A percentile compares a stretch with the other conserved stretches of the same genome.
These are phyloP conservation scores for Fusarium sp. DNA, from an alignment of 2,329 filamentous ascomycete species.

Conservation along the genomic window DNA sequence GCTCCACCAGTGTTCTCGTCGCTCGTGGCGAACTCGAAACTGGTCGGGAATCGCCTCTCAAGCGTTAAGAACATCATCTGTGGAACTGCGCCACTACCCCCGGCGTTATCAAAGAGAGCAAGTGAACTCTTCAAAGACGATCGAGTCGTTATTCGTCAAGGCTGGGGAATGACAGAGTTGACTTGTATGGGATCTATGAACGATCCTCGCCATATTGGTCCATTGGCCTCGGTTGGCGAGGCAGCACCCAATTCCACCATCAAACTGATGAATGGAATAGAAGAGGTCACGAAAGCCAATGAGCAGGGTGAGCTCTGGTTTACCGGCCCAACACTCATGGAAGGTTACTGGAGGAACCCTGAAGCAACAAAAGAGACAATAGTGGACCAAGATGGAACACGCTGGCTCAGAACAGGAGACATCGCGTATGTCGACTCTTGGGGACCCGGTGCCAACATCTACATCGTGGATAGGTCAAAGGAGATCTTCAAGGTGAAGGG, in stretches of 20 bases:
- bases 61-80: not conserved
- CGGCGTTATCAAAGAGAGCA: not conserved
- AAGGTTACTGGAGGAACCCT: not conserved
- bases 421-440: not conserved
- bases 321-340: not conserved
- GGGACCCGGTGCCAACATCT: not conserved
- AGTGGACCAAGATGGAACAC: not conserved
- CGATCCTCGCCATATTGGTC: not conserved
- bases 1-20: not conserved
- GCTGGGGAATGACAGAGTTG: conserved; percentile 3
- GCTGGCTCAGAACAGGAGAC: not conserved
- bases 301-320: not conserved
- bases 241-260: not conserved
- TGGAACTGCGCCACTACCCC: not conserved
- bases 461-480: not conserved
- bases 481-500: not conserved
- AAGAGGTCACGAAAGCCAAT: not conserved
- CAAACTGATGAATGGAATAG: not conserved
- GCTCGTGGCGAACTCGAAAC: not conserved
- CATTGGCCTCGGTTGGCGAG: not conserved
- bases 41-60: not conserved
- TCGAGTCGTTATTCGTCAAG: not conserved
- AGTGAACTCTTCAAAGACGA: not conserved
- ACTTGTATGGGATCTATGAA: not conserved
- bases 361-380: not conserved